A percentile compares a stretch with the other conserved stretches of the same genome.
These are phyloP conservation scores for Aureobasidium pullulans DNA, from an alignment of 2,329 filamentous ascomycete species.

Conservation along the genomic window DNA sequence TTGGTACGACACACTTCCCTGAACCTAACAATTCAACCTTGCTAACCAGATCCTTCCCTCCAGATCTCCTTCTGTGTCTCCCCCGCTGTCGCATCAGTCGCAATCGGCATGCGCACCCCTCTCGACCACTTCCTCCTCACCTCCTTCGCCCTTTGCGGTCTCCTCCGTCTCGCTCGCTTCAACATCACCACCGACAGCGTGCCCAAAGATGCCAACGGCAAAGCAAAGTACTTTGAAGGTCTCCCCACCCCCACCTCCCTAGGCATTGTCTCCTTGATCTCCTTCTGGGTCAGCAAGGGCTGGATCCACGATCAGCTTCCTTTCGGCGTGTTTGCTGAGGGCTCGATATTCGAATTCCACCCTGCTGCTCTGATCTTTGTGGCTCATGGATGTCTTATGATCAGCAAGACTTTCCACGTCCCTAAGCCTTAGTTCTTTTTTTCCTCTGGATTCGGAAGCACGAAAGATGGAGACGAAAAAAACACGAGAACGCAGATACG, in stretches of 20 bases:
- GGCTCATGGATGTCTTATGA: conserved; percentile 87
- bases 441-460: not conserved
- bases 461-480: not conserved
- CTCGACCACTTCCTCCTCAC: conserved; percentile 74
- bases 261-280: conserved; percentile 74
- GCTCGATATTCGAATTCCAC: conserved; percentile 71
- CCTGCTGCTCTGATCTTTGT: conserved; percentile 75
- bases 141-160: conserved; percentile 89
- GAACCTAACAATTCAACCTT: too few species aligned
- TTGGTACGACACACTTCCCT: conserved; percentile 54
- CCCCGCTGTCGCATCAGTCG: conserved; percentile 79
- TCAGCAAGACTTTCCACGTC: conserved; percentile 88
- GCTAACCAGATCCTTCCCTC: not conserved
- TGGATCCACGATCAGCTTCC: conserved; percentile 78
- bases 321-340: conserved; percentile 59
- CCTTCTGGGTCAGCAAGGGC: conserved; percentile 75
- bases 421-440: conserved; percentile 60
- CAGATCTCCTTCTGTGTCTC: conserved; percentile 94
- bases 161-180: conserved; percentile 90
- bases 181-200: conserved; percentile 88
- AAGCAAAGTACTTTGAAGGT: conserved; percentile 93
- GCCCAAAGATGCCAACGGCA: conserved; percentile 85
- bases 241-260: conserved; percentile 91
- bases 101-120: conserved; percentile 76
- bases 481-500: not conserved